A percentile compares a stretch with the other conserved stretches of the same genome.
Evolutionary conservation across 306 rosid genomes (phyloP).

Genomic region (Rosa lucieae): DNA sequence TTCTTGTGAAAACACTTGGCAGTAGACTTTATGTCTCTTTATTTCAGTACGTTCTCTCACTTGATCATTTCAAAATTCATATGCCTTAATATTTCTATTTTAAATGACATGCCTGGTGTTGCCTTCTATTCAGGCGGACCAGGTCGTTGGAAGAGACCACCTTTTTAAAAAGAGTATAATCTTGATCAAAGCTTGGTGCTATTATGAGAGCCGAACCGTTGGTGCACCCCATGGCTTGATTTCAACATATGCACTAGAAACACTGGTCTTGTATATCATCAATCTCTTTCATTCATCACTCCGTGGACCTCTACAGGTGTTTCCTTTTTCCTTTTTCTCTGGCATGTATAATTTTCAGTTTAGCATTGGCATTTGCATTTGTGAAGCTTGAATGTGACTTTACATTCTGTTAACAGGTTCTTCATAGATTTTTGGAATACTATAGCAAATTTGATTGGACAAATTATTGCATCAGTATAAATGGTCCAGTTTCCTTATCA

Average conservation of each 20-base stretch:
- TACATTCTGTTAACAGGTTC: slow-evolving; percentile 47
- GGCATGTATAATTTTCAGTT: slow-evolving; percentile 12
- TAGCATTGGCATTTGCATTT: slow-evolving; percentile 20
- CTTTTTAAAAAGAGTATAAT: slow-evolving; percentile 59
- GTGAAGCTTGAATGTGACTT: slow-evolving; percentile 22
- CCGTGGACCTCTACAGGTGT: slow-evolving; percentile 72
- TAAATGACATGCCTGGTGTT: slow-evolving; percentile 18
- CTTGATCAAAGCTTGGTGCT: slow-evolving; percentile 79
- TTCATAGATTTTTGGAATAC: slow-evolving; percentile 64
- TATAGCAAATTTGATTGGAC: slow-evolving; percentile 65
- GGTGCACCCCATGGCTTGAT: slow-evolving; percentile 65
- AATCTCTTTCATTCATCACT: slow-evolving; percentile 56
- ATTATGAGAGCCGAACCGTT: slow-evolving; percentile 71
- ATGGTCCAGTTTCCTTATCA: slow-evolving; percentile 53
- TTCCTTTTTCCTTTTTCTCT: slow-evolving; percentile 21
- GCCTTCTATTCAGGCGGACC: slow-evolving; percentile 46
- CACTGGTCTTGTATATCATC: slow-evolving; percentile 54
- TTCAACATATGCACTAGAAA: slow-evolving; percentile 69
- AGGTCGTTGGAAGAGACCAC: slow-evolving; percentile 56
- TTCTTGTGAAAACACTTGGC: not conserved
- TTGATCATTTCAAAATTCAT: not conserved
- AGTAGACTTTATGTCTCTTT: not conserved
- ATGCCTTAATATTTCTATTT: not conserved
- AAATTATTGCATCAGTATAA: slow-evolving; percentile 42
- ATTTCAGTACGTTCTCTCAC: not conserved